A percentile compares a stretch with the other conserved stretches of the same genome.
These are phyloP conservation scores for Penicillium samsonianum DNA, from an alignment of 495 filamentous ascomycete genomes.

Conservation along the genomic window DNA sequence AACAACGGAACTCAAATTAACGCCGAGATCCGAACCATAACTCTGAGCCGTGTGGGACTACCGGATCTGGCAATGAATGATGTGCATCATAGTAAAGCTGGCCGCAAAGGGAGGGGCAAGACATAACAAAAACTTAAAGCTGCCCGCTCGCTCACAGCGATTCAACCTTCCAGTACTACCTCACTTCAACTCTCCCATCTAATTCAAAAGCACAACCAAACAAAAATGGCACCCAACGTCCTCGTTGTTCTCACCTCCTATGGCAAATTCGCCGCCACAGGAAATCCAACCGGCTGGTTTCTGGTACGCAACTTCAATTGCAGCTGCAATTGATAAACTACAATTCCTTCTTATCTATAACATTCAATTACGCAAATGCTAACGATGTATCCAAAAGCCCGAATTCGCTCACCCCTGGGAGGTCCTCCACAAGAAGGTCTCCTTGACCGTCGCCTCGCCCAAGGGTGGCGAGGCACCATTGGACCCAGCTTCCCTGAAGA, in stretches of 20 bases:
- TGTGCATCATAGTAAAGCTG: too few species aligned
- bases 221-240: constrained; percentile 53
- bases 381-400: constrained; percentile 43
- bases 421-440: constrained; percentile 52
- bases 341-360: background rate
- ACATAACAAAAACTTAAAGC: too few species aligned
- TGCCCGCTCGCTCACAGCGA: too few species aligned
- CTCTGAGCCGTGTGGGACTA: too few species aligned
- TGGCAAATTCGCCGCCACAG: constrained; percentile 51
- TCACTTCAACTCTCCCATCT: too few species aligned
- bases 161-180: too few species aligned
- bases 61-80: too few species aligned
- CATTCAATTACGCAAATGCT: background rate
- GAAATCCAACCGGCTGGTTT: constrained; percentile 66
- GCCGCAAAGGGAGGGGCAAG: too few species aligned
- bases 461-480: constrained; percentile 67
- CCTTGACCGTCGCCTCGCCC: constrained; percentile 65
- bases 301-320: constrained; percentile 46
- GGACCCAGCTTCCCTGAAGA: constrained; percentile 63
- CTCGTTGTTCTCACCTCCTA: constrained; percentile 71
- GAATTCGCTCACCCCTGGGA: constrained; percentile 72
- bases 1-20: too few species aligned
- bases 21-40: too few species aligned
- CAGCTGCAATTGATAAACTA: background rate
- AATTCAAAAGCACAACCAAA: too few species aligned